Conservation (phyloP, 2,329 filamentous ascomycete species). For the Coleophoma crateriformis region DNA sequence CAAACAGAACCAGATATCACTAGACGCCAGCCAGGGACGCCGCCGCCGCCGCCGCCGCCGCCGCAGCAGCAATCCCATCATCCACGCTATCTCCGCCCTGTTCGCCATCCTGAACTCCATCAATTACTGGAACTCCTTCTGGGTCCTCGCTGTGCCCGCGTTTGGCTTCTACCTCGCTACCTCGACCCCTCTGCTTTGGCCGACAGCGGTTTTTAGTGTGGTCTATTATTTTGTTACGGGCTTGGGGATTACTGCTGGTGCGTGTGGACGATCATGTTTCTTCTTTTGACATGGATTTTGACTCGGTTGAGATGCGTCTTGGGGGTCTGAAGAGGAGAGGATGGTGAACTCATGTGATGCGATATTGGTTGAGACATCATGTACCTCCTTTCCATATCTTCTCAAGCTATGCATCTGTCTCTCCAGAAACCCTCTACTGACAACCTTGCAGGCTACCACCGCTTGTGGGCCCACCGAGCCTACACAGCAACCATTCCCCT, state of each 20-base stretch:
- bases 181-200: constrained; percentile 56
- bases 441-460: constrained; percentile 54
- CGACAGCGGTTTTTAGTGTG: constrained; percentile 67
- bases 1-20: no score
- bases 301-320: no score
- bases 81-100: no score
- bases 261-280: constrained; percentile 36
- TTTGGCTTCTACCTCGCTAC: background rate
- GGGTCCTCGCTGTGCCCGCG: background rate
- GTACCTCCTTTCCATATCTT: no score
- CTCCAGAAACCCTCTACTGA: constrained; percentile 3
- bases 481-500: constrained; percentile 71
- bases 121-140: background rate
- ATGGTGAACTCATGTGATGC: no score
- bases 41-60: no score
- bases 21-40: no score
- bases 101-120: background rate
- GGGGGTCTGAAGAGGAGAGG: no score
- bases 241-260: constrained; percentile 71
- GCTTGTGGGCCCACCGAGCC: constrained; percentile 78
- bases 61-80: no score
- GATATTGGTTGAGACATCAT: no score
- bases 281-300: no score
- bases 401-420: background rate
- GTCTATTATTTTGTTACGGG: constrained; percentile 78